phyloP scores from a whole-genome alignment of 2,329 filamentous ascomycete genomes.

The Arthrobotrys entomopaga region DNA sequence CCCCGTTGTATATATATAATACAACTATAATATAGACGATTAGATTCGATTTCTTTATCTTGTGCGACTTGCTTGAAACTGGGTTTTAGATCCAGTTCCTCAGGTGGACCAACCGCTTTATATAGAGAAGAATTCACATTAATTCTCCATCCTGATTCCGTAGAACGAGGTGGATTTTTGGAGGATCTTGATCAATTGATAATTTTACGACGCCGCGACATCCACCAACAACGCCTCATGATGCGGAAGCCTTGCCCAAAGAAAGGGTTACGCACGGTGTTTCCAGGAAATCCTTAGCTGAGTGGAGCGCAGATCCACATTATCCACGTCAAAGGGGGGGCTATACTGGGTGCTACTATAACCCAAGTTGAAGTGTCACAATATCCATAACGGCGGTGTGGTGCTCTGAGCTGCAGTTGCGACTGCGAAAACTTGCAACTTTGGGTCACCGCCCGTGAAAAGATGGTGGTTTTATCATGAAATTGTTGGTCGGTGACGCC shows the following conservation, averaged over 20 bases:
- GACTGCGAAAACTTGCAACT: constrained; percentile 8
- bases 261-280: constrained; percentile 1
- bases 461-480: not conserved
- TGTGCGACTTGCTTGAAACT: no score
- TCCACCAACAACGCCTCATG: not conserved
- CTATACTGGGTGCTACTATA: constrained; percentile 3
- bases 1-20: no score
- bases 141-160: no score
- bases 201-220: constrained; percentile 3
- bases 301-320: not conserved
- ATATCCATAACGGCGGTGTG: not conserved
- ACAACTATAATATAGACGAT: no score
- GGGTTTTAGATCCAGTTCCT: no score
- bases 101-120: not conserved
- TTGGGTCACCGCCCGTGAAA: not conserved
- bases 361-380: not conserved
- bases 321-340: constrained; percentile 5
- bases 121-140: not conserved
- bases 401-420: not conserved
- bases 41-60: no score
- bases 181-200: not conserved
- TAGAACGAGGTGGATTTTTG: not conserved
- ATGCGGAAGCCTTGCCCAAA: not conserved
- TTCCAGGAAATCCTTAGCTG: constrained; percentile 1
- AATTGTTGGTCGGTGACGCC: constrained; percentile 11